These are phyloP conservation scores for Emergomyces orientalis DNA, from an alignment of 2,329 filamentous ascomycete species.

Conservation along the genomic window DNA sequence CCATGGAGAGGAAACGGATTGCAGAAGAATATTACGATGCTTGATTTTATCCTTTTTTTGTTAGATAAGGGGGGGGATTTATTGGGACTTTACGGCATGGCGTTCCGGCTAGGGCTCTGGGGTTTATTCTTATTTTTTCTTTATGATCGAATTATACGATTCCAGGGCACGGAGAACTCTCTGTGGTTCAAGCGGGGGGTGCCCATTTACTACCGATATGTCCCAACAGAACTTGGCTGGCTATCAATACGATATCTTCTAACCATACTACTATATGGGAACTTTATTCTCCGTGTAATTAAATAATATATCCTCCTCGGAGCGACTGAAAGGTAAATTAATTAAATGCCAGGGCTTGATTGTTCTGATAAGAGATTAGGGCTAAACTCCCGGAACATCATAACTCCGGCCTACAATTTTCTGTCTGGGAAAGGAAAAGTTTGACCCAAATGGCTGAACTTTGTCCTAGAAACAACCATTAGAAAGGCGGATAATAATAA, in stretches of 20 bases:
- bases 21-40: constrained; percentile 24
- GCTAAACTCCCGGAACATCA: constrained; percentile 8
- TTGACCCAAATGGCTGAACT: not conserved
- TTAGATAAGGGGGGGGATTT: not conserved
- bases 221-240: not conserved
- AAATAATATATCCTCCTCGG: not conserved
- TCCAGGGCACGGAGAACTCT: not conserved
- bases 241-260: not conserved
- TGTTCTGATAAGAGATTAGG: constrained; percentile 7
- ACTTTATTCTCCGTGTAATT: not conserved
- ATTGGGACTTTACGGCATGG: not conserved
- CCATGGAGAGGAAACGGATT: constrained; percentile 43
- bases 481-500: not conserved
- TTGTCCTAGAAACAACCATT: not conserved
- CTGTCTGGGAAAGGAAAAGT: not conserved
- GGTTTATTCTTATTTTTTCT: not conserved
- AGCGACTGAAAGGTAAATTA: not conserved
- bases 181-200: not conserved
- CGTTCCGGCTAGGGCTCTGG: not conserved
- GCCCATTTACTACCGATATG: not conserved
- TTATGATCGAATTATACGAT: not conserved
- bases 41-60: not conserved
- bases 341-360: not conserved
- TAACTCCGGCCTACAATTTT: constrained; percentile 2
- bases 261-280: not conserved